A percentile compares a stretch with the other conserved stretches of the same genome.
phyloP scores from a whole-genome alignment of 2,329 filamentous ascomycete species.

The Colletotrichum caudatum region DNA sequence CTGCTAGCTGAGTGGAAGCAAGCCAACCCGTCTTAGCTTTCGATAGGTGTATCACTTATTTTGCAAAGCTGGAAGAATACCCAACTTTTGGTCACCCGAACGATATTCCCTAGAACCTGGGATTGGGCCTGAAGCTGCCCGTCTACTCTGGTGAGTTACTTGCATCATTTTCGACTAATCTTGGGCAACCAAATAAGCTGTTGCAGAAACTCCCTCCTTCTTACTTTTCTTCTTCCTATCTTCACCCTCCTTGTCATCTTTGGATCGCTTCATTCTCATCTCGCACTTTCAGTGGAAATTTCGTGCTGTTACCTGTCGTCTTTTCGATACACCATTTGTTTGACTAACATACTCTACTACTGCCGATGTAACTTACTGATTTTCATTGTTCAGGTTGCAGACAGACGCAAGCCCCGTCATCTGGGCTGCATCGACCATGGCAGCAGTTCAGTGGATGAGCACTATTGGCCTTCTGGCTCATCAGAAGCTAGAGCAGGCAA shows the following conservation, averaged over 20 bases:
- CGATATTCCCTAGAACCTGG: neutral
- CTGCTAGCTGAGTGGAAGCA: too few species aligned
- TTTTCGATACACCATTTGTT: too few species aligned
- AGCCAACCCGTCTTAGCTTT: neutral
- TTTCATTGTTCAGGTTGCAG: neutral
- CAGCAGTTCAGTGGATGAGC: too few species aligned
- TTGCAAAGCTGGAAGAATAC: neutral
- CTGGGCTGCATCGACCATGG: neutral
- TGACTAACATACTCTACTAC: too few species aligned
- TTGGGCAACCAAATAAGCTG: neutral
- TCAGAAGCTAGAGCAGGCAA: constrained; percentile 6
- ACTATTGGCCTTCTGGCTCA: constrained; percentile 4
- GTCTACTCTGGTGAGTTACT: neutral
- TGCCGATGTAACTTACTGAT: neutral
- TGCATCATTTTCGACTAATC: neutral
- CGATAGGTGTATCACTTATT: neutral
- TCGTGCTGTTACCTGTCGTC: too few species aligned
- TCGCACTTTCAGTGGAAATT: neutral
- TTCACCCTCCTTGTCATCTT: neutral
- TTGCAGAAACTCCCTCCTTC: neutral
- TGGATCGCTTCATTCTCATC: neutral
- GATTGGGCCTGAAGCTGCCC: neutral
- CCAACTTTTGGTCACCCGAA: neutral
- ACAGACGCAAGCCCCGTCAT: neutral
- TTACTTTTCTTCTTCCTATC: neutral